Conservation (phyloP, 2,329 filamentous ascomycete species). For the Cordyceps fumosorosea region DNA sequence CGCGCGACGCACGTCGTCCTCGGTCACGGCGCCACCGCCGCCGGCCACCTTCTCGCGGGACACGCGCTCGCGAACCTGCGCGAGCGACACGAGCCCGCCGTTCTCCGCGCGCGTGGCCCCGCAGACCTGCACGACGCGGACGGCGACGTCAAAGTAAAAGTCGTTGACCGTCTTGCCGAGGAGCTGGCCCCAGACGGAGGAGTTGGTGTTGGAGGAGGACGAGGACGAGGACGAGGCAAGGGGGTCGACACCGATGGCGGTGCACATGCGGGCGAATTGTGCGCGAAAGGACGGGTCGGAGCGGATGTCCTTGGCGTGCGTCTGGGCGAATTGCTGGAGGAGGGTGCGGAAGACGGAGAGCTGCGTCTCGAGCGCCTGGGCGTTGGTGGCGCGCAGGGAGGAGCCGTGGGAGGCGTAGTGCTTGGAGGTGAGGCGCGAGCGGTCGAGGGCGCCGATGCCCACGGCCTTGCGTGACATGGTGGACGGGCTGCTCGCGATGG, state of each 20-base stretch:
- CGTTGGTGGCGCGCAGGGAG: slow-evolving; percentile 75
- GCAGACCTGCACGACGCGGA: slow-evolving; percentile 92
- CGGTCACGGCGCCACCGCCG: slow-evolving; percentile 68
- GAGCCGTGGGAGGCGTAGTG: slow-evolving; percentile 89
- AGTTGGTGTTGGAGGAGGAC: slow-evolving; percentile 22
- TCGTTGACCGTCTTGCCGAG: slow-evolving; percentile 90
- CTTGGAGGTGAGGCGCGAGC: slow-evolving; percentile 74
- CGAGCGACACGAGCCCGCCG: slow-evolving; percentile 80
- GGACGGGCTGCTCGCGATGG: not conserved
- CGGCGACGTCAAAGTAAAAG: slow-evolving; percentile 96
- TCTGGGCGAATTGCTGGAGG: slow-evolving; percentile 89
- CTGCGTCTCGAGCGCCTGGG: slow-evolving; percentile 82
- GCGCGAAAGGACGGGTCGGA: slow-evolving; percentile 92
- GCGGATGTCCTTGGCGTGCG: slow-evolving; percentile 91
- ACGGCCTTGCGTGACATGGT: slow-evolving; percentile 61
- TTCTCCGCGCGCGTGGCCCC: slow-evolving; percentile 81
- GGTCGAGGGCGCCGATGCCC: slow-evolving; percentile 84
- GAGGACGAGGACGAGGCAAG: slow-evolving; percentile 48
- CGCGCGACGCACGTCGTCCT: slow-evolving; percentile 88
- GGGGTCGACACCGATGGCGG: slow-evolving; percentile 92
- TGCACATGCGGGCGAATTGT: slow-evolving; percentile 97
- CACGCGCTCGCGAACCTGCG: slow-evolving; percentile 72
- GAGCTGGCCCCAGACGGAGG: slow-evolving; percentile 86
- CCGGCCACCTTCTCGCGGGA: slow-evolving; percentile 59
- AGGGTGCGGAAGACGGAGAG: slow-evolving; percentile 93